A percentile compares a stretch with the other conserved stretches of the same genome.
These are phyloP conservation scores for Russula sp. DNA, from an alignment of 768 basidiomycete species.

Conservation along the genomic window DNA sequence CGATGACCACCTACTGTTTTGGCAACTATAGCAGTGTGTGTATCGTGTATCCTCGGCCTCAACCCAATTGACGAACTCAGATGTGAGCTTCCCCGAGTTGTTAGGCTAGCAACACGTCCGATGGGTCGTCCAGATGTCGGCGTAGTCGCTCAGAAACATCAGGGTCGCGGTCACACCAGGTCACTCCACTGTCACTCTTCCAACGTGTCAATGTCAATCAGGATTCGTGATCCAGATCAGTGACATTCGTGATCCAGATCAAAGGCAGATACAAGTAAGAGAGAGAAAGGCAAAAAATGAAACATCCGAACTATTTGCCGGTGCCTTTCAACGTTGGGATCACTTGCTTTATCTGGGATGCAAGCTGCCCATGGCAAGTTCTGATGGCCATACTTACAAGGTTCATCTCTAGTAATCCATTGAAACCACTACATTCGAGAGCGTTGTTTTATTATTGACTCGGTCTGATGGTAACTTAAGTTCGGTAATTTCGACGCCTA, in stretches of 20 bases:
- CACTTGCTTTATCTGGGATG: too few relatives aligned
- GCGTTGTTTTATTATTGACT: too few relatives aligned
- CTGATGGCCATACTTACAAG: background rate
- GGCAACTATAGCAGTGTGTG: background rate
- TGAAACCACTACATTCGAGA: too few relatives aligned
- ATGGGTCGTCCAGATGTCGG: background rate
- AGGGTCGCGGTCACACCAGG: background rate
- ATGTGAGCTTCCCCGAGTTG: background rate
- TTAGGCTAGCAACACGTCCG: background rate
- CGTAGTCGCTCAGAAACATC: background rate
- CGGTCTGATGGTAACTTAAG: too few relatives aligned
- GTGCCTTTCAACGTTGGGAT: too few relatives aligned
- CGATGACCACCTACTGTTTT: background rate
- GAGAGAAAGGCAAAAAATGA: background rate
- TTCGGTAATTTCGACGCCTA: too few relatives aligned
- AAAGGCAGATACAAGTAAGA: background rate
- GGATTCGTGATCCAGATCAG: background rate
- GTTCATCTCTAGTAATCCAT: too few relatives aligned
- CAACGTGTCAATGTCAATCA: background rate
- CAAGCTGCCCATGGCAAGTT: too few relatives aligned
- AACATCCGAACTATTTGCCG: too few relatives aligned
- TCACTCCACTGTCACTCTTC: background rate
- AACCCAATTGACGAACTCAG: background rate
- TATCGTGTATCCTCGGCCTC: constrained; percentile 2
- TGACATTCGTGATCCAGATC: background rate